Percentiles rank a stretch among this genome's conserved stretches.
phyloP scores from a whole-genome alignment of 495 filamentous ascomycete genomes.

The Achaetomiella virescens region DNA sequence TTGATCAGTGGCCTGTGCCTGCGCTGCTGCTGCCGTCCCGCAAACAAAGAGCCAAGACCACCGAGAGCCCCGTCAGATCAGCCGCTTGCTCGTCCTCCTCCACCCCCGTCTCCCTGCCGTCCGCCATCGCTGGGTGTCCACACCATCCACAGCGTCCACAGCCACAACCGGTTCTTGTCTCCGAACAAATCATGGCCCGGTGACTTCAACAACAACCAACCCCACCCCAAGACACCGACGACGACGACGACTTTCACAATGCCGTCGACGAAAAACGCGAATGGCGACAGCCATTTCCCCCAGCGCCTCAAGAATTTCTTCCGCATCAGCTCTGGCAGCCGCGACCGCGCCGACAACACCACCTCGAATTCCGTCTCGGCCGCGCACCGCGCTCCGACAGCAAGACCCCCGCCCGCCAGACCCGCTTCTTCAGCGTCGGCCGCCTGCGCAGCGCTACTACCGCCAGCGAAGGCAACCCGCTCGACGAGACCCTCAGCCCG shows the following conservation, averaged over 20 bases:
- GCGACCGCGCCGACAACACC: constrained; percentile 39
- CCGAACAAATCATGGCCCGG: constrained; percentile 24
- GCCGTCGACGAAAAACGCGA: constrained; percentile 36
- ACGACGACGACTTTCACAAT: constrained; percentile 20
- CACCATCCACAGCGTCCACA: background rate
- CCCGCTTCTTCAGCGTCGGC: constrained; percentile 73
- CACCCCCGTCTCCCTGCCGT: background rate
- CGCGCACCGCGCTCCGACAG: constrained; percentile 10
- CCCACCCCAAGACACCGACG: constrained; percentile 22
- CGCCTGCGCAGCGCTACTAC: constrained; percentile 78
- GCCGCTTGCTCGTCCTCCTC: background rate
- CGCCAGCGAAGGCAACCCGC: constrained; percentile 84
- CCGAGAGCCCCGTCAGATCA: background rate
- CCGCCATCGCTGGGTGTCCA: background rate
- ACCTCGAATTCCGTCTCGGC: constrained; percentile 19
- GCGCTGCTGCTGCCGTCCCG: background rate
- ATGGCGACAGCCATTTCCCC: constrained; percentile 60
- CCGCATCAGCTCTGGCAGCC: constrained; percentile 65
- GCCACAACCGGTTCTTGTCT: constrained; percentile 6
- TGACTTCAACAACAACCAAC: too few relatives aligned
- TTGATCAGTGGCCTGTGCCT: background rate
- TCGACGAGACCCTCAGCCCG: constrained; percentile 84
- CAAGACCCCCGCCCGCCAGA: constrained; percentile 63
- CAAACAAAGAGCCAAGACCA: background rate
- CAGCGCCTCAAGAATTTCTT: constrained; percentile 97